Base-by-base conservation (phyloP, 495 filamentous ascomycete species). In the Podospora conica region DNA sequence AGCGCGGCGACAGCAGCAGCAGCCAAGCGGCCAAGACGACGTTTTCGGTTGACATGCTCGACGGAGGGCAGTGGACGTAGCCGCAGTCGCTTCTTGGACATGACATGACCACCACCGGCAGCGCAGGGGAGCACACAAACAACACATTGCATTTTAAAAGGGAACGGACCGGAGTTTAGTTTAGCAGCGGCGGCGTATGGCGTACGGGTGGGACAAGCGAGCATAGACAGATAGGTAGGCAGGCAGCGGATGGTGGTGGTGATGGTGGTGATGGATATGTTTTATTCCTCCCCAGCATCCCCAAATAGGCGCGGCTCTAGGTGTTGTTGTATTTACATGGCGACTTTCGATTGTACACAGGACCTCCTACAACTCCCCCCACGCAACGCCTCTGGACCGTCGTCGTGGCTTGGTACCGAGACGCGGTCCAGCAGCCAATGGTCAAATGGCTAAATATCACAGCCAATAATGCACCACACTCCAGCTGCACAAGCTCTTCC, bases 211-310 rank as follows among this genome's bases (percentile, higher is more conserved):
- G 20, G 29, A 18, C 28, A 40, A 27, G 20, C 59, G 28, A 22
- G 59, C 29, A 29, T 20, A 61, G 59, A 61, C 59, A 11, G 59
- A 25, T 29, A 8, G 25, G 57, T 59, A 22, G 25, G 68, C 71
- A 60, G 11, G 31, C 20, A 58, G 53, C 21, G 21, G 29, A 8
- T 18, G 21, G 56, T 22, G 33, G 23, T 53, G n/a, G n/a, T n/a
- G n/a, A n/a, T n/a, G n/a, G n/a, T n/a, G 31, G 23, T 61, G 23
- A 53, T 33, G 29, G 18, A 53, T 53, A 48, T 15, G 40, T 48
- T n/a, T 48, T 33, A n/a, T 48, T 48, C 40, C 40, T 48, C 40
- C 40, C 40, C 40, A 48, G 40, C 40, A n/a, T 48, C 0, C 11
- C 40, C 29, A 31, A n/a, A 48, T 18, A 48, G 33, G n/a, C n/a